Percentiles rank a stretch among this genome's conserved stretches.
These are phyloP conservation scores for Podospora conica DNA, from an alignment of 495 filamentous ascomycete species.

Conservation along the genomic window DNA sequence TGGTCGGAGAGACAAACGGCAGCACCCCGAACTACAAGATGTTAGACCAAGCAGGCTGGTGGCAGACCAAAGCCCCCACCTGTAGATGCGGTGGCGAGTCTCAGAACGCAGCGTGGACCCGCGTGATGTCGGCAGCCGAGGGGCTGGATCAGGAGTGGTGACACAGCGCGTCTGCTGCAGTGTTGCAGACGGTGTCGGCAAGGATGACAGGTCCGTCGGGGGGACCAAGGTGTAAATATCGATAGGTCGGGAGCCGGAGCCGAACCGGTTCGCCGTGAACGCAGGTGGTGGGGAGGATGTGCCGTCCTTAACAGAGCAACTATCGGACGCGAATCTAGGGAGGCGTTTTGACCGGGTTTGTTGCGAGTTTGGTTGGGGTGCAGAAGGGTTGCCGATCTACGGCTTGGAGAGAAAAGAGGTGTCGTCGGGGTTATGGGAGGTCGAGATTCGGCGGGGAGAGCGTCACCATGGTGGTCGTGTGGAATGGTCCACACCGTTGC, in stretches of 20 bases:
- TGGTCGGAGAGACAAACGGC: slow-evolving; percentile 20
- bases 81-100: not conserved
- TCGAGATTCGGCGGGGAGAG: slow-evolving; percentile 2
- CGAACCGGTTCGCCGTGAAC: slow-evolving; percentile 7
- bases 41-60: not conserved
- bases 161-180: not conserved
- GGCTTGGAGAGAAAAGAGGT: slow-evolving; percentile 3
- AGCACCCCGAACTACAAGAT: not conserved
- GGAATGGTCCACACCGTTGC: not conserved
- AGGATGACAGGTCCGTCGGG: not conserved
- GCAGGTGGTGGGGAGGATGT: not conserved
- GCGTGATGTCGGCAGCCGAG: slow-evolving; percentile 8
- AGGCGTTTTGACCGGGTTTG: slow-evolving; percentile 10
- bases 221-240: not conserved
- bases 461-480: not conserved
- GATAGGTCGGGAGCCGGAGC: slow-evolving; percentile 2
- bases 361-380: not conserved
- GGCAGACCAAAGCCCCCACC: slow-evolving; percentile 1
- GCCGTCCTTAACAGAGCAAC: slow-evolving; percentile 19
- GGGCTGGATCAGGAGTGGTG: slow-evolving; percentile 6
- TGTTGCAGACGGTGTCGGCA: not conserved
- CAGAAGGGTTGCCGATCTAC: slow-evolving; percentile 10
- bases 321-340: slow-evolving; percentile 7
- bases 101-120: not conserved
- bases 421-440: not conserved